phyloP scores from a whole-genome alignment of 1,139 yeast genomes.

The Wickerhamomyces sp. region DNA sequence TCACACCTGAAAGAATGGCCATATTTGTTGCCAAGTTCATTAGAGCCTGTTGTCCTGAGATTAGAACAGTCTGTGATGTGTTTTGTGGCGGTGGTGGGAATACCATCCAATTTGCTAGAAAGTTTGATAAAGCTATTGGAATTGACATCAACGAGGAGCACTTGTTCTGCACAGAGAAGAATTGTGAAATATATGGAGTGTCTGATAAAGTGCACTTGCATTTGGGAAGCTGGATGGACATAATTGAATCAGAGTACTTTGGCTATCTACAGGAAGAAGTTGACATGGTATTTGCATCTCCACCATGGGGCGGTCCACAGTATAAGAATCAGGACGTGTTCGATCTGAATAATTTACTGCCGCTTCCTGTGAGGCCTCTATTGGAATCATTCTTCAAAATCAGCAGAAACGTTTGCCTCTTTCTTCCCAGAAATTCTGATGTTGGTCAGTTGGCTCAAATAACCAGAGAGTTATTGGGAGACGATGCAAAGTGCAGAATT shows the following conservation, averaged over 20 bases:
- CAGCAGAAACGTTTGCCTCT: slow-evolving; percentile 54
- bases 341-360: slow-evolving; percentile 40
- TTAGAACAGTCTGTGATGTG: slow-evolving; percentile 50
- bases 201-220: slow-evolving; percentile 41
- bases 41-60: slow-evolving; percentile 42
- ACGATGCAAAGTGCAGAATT: slow-evolving; percentile 40
- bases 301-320: slow-evolving; percentile 96
- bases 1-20: slow-evolving; percentile 81
- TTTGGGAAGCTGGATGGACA: slow-evolving; percentile 52
- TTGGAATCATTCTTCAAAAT: slow-evolving; percentile 38
- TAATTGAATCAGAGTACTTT: slow-evolving; percentile 27
- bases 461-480: slow-evolving; percentile 43
- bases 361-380: slow-evolving; percentile 44
- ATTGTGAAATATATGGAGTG: slow-evolving; percentile 67
- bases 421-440: slow-evolving; percentile 71
- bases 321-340: slow-evolving; percentile 45
- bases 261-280: slow-evolving; percentile 28
- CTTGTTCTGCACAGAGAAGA: slow-evolving; percentile 61
- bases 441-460: slow-evolving; percentile 48
- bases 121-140: slow-evolving; percentile 55
- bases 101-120: slow-evolving; percentile 70
- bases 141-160: slow-evolving; percentile 62
- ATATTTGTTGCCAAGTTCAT: slow-evolving; percentile 56
- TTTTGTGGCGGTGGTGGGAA: slow-evolving; percentile 98
- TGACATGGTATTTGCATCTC: slow-evolving; percentile 76